These are phyloP conservation scores for Spergularia bocconei DNA, from an alignment of 148 eudicot genomes.

Conservation along the genomic window DNA sequence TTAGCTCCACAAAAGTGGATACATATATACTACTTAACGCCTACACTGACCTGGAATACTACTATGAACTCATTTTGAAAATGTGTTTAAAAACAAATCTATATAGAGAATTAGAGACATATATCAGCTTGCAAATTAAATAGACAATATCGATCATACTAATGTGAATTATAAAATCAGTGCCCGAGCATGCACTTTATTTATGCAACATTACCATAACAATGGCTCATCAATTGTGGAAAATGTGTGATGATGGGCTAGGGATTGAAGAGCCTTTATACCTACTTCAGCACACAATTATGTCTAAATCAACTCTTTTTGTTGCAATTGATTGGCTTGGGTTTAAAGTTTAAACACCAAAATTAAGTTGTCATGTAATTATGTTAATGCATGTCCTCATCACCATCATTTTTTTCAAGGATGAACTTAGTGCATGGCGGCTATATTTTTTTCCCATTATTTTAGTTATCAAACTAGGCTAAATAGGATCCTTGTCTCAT, in stretches of 20 bases:
- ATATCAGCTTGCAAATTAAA: too few species aligned
- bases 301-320: constrained; percentile 5
- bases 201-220: constrained; percentile 12
- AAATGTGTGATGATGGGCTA: not conserved
- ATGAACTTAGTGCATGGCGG: constrained; percentile 27
- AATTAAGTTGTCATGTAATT: constrained; percentile 13
- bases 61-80: too few species aligned
- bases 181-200: not conserved
- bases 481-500: constrained; percentile 12
- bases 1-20: too few species aligned
- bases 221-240: constrained; percentile 10
- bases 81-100: too few species aligned
- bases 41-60: too few species aligned
- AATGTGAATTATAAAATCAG: not conserved
- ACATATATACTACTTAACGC: too few species aligned
- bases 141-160: too few species aligned
- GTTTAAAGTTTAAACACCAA: constrained; percentile 2
- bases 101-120: too few species aligned
- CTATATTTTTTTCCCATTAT: constrained; percentile 7
- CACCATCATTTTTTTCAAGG: not conserved
- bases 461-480: not conserved
- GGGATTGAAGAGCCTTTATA: constrained; percentile 5
- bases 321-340: constrained; percentile 11
- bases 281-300: constrained; percentile 24
- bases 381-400: constrained; percentile 18